Conservation (phyloP, 192 early-diverging fungal species). For the Radiomyces spectabilis region DNA sequence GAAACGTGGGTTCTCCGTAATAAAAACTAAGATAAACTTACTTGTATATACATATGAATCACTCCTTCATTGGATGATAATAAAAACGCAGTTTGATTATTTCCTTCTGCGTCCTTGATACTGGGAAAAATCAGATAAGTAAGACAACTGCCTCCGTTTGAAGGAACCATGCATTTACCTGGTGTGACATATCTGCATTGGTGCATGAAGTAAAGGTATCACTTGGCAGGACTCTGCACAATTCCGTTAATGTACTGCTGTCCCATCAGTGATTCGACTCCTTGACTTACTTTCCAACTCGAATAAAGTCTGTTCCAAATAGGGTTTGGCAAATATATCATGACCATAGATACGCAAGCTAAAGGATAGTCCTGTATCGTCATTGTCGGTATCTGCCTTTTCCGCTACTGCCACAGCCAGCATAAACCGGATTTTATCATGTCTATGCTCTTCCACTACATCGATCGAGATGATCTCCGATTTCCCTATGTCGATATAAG, state of each 20-base stretch:
- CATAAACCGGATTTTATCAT: constrained; percentile 9
- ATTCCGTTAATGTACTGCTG: background rate
- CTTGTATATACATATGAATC: constrained; percentile 27
- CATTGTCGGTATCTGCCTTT: constrained; percentile 8
- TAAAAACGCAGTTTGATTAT: constrained; percentile 25
- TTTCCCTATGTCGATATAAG: constrained; percentile 13
- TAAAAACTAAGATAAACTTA: no score
- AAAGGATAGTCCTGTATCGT: constrained; percentile 6
- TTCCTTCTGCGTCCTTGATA: constrained; percentile 1
- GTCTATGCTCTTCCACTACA: constrained; percentile 8
- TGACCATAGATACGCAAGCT: constrained; percentile 23
- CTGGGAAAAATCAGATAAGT: background rate
- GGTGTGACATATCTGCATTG: constrained; percentile 27
- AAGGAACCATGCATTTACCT: constrained; percentile 11
- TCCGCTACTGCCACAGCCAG: constrained; percentile 18
- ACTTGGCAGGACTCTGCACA: constrained; percentile 16
- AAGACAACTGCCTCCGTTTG: background rate
- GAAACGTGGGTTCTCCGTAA: no score
- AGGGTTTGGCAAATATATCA: constrained; percentile 3
- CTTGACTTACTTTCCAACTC: constrained; percentile 9
- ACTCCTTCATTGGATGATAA: constrained; percentile 20
- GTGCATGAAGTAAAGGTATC: constrained; percentile 15
- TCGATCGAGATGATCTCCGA: constrained; percentile 28
- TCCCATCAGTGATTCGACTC: background rate
- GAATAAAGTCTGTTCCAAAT: constrained; percentile 19